Base-by-base conservation (phyloP, 306 rosid genomes). In the Trifolium pratense region DNA sequence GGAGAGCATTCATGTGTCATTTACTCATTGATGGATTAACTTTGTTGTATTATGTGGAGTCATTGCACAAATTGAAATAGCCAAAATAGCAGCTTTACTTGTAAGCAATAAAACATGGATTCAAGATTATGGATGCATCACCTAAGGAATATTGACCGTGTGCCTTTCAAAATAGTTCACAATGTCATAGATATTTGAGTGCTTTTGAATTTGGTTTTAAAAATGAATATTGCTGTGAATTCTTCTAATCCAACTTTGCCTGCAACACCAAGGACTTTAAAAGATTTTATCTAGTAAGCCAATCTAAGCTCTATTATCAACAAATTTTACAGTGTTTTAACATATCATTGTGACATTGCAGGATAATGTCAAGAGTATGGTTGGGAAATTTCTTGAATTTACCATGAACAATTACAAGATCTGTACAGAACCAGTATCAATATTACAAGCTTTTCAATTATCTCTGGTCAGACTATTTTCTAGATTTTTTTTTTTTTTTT, bases 391-490 rank as follows among this genome's bases (percentile, higher is more conserved):
- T 81, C 90, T 89, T 49, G 85, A 89, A 66, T 91, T 87, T 81
- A 82, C 91, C 9, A 76, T 88, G 88, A 69, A 73, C 81, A 85
- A 91, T 82, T 91, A 87, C 80, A 86, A 10, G 69, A 84, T 91
- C 84, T 51, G 63, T 39, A 71, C 66, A 5, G 86, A 90, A 78
- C 81, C 90, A 57, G 81, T 58, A 15, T 86, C 96, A 58, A 73
- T 84, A 69, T 71, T 87, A 65, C 94, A 94, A 83, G 92, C 97
- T 59, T 89, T 91, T 76, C 96, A 91, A 87, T 77, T 94, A 79
- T 88, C 97, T 73, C 81, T 94, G 99, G 99, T 94, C 66, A 83
- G 90, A 75, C 67, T 66, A 32, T 25, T 55, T 75, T 78, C 77
- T 52, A 76, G 17, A 40, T 21, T 21, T 21, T 21, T 21, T 21